Percentiles rank a stretch among this genome's conserved stretches.
These are phyloP conservation scores for Cordyceps cateniannulata DNA, from an alignment of 2,329 filamentous ascomycete genomes.

Conservation along the genomic window DNA sequence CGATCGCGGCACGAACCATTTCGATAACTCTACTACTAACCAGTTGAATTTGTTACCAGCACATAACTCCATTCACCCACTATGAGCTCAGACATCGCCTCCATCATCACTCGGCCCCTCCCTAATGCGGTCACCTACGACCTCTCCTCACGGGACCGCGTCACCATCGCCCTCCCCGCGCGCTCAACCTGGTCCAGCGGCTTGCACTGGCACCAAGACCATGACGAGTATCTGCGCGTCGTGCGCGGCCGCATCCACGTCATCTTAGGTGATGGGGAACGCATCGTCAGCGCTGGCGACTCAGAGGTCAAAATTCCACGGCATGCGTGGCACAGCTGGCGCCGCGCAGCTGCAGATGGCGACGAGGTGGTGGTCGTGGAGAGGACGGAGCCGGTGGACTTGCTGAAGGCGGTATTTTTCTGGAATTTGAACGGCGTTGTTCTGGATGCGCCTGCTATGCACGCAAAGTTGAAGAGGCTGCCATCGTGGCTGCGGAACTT, in stretches of 20 bases:
- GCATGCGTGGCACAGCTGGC: slow-evolving; percentile 39
- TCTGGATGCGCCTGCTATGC: slow-evolving; percentile 18
- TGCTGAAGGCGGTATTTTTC: slow-evolving; percentile 41
- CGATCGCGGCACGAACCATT: background rate
- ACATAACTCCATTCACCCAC: too few relatives aligned
- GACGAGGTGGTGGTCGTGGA: slow-evolving; percentile 23
- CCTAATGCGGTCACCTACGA: slow-evolving; percentile 19
- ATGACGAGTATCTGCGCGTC: slow-evolving; percentile 40
- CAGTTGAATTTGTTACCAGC: too few relatives aligned
- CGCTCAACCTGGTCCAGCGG: slow-evolving; percentile 41
- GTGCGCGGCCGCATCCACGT: slow-evolving; percentile 30
- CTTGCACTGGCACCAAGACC: slow-evolving; percentile 42
- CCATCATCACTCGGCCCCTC: background rate
- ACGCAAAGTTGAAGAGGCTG: background rate
- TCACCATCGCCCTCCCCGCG: slow-evolving; percentile 36
- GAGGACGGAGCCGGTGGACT: slow-evolving; percentile 38
- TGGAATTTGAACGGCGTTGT: slow-evolving; percentile 41
- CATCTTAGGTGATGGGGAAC: slow-evolving; percentile 15
- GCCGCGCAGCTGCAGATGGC: slow-evolving; percentile 27
- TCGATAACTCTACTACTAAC: too few relatives aligned
- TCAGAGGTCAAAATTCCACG: slow-evolving; percentile 29
- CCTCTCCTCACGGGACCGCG: slow-evolving; percentile 29
- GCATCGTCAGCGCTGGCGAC: slow-evolving; percentile 19
- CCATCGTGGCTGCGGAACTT: slow-evolving; percentile 14
- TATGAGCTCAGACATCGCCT: background rate